phyloP scores from a whole-genome alignment of 2,329 filamentous ascomycete species.

The Aureobasidium lini region DNA sequence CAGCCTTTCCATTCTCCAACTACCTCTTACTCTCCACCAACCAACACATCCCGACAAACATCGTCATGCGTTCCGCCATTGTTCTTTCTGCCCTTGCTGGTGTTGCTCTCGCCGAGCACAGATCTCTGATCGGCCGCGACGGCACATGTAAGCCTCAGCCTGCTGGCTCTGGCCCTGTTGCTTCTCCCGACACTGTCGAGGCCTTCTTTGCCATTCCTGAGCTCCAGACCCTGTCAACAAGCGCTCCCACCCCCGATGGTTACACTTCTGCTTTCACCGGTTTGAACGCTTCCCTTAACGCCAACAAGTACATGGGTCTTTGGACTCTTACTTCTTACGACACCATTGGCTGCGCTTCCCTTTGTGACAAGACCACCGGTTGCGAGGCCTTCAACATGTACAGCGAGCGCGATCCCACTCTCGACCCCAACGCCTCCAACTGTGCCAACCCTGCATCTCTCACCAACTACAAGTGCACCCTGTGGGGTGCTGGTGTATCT shows the following conservation, averaged over 20 bases:
- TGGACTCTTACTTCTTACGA: conserved; percentile 26
- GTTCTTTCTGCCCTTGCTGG: conserved; percentile 12
- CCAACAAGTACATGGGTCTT: conserved; percentile 25
- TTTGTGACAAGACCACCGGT: conserved; percentile 23
- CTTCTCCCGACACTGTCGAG: conserved; percentile 27
- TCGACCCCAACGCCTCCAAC: conserved; percentile 24
- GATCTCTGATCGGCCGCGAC: conserved; percentile 13
- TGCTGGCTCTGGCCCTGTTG: conserved; percentile 18
- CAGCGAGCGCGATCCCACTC: conserved; percentile 29
- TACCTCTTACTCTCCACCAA: background rate
- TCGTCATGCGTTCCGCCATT: conserved; percentile 1
- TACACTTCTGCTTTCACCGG: conserved; percentile 23
- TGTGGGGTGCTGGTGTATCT: conserved; percentile 27
- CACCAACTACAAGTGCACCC: conserved; percentile 29
- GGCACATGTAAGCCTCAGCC: conserved; percentile 18
- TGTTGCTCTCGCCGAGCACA: conserved; percentile 4
- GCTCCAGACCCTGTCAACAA: conserved; percentile 20
- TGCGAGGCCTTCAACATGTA: conserved; percentile 32
- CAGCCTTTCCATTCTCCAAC: background rate
- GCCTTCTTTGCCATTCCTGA: conserved; percentile 23
- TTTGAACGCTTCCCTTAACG: conserved; percentile 16
- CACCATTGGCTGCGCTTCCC: conserved; percentile 22
- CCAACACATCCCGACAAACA: background rate
- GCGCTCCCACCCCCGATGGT: conserved; percentile 21
- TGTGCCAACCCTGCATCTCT: conserved; percentile 30